phyloP scores from a whole-genome alignment of 306 rosid genomes.

The Cucumis hystrix region DNA sequence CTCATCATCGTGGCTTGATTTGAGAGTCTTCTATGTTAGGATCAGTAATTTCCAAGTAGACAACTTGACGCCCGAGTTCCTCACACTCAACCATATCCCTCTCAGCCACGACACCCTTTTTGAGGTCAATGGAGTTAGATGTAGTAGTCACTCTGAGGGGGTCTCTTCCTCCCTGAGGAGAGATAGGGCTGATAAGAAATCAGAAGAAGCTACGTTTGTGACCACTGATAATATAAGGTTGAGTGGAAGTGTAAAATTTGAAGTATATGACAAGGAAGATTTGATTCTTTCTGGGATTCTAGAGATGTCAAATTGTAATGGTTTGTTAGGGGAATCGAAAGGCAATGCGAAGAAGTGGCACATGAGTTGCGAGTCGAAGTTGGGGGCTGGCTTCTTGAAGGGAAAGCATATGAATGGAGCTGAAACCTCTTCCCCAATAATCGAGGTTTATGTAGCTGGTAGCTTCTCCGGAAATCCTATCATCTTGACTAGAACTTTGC shows the following conservation, averaged over 20 bases:
- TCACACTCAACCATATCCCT: slow-evolving; percentile 68
- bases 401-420: slow-evolving; percentile 40
- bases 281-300: slow-evolving; percentile 62
- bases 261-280: slow-evolving; percentile 60
- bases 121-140: slow-evolving; percentile 75
- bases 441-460: slow-evolving; percentile 90
- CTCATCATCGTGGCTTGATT: slow-evolving; percentile 61
- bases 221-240: slow-evolving; percentile 70
- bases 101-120: slow-evolving; percentile 61
- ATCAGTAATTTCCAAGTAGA: slow-evolving; percentile 53
- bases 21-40: slow-evolving; percentile 85
- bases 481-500: slow-evolving; percentile 69
- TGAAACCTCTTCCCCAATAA: slow-evolving; percentile 35
- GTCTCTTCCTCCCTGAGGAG: slow-evolving; percentile 70
- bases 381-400: slow-evolving; percentile 45
- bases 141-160: slow-evolving; percentile 46
- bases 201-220: slow-evolving; percentile 80
- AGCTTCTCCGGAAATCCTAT: slow-evolving; percentile 64
- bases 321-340: slow-evolving; percentile 40
- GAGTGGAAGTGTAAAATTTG: slow-evolving; percentile 63
- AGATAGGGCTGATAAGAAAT: slow-evolving; percentile 75
- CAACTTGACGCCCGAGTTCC: slow-evolving; percentile 57
- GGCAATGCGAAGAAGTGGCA: slow-evolving; percentile 44
- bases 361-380: slow-evolving; percentile 59
- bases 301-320: slow-evolving; percentile 54